Percentiles rank a stretch among this genome's conserved stretches.
These are phyloP conservation scores for Fusarium sp. DNA, from an alignment of 2,329 filamentous ascomycete species.

Conservation along the genomic window DNA sequence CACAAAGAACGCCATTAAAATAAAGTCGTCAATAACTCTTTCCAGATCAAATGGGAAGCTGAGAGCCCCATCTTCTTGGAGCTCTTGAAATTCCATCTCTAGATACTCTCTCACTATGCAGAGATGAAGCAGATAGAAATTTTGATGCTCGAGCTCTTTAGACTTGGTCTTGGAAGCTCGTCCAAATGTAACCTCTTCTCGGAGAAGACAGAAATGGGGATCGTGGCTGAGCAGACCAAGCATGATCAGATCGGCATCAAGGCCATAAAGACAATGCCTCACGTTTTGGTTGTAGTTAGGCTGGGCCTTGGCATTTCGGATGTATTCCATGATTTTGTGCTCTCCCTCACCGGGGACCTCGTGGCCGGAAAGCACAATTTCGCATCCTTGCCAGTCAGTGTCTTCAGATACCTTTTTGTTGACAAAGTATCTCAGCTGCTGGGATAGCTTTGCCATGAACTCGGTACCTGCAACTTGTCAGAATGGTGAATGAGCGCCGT, in stretches of 20 bases:
- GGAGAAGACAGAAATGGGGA: constrained; percentile 95
- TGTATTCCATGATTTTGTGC: constrained; percentile 99
- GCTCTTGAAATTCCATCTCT: constrained; percentile 95
- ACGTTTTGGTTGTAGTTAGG: constrained; percentile 92
- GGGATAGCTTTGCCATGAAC: constrained; percentile 97
- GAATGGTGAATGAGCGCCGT: constrained; percentile 9
- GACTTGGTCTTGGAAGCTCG: constrained; percentile 88
- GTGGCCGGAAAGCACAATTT: constrained; percentile 95
- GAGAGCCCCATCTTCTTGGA: constrained; percentile 79
- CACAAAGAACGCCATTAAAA: constrained; percentile 99
- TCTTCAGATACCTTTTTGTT: constrained; percentile 99
- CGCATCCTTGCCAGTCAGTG: constrained; percentile 95
- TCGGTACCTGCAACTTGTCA: constrained; percentile 71
- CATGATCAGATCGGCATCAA: constrained; percentile 99
- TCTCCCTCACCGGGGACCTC: constrained; percentile 98
- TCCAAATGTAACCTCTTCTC: constrained; percentile 98
- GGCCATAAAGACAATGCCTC: constrained; percentile 95
- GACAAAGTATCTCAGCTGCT: constrained; percentile 97
- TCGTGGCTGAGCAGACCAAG: constrained; percentile 96
- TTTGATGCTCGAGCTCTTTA: constrained; percentile 97
- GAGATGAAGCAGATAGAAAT: constrained; percentile 96
- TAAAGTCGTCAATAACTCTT: constrained; percentile 98
- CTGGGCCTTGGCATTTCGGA: constrained; percentile 96
- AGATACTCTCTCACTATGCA: constrained; percentile 98
- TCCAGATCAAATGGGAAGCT: constrained; percentile 92